Conservation (phyloP, 768 basidiomycete genomes). For the Lactarius hatsudake region DNA sequence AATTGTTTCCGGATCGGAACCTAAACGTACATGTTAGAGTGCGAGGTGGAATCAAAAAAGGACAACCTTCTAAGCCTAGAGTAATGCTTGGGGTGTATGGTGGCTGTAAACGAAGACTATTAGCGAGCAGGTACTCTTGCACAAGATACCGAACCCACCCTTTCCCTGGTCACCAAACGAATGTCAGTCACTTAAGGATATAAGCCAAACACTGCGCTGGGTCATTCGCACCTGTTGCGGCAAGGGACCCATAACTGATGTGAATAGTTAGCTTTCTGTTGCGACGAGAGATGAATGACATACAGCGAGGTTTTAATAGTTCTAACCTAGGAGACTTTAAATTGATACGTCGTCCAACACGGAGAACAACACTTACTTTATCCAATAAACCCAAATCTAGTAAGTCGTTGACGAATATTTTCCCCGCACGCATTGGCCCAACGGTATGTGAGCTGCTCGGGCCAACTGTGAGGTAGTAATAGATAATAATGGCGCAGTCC, state of each 20-base stretch:
- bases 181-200: conserved; percentile 11
- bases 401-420: conserved; percentile 80
- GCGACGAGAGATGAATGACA: conserved; percentile 31
- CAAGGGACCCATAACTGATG: conserved; percentile 81
- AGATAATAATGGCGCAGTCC: not conserved
- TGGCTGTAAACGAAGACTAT: conserved; percentile 46
- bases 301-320: conserved; percentile 84
- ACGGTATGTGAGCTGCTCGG: conserved; percentile 67
- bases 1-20: conserved; percentile 91
- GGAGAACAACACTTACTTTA: conserved; percentile 44
- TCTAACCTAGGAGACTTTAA: conserved; percentile 48
- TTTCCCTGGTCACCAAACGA: conserved; percentile 51
- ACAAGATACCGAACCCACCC: conserved; percentile 47
- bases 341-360: not conserved
- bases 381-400: conserved; percentile 64
- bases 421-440: conserved; percentile 88
- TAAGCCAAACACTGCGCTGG: not conserved
- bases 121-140: conserved; percentile 6
- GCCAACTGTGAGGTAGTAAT: conserved; percentile 39
- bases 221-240: conserved; percentile 70
- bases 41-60: not conserved
- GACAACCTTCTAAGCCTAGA: conserved; percentile 66
- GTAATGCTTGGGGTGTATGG: conserved; percentile 83
- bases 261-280: conserved; percentile 9
- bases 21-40: conserved; percentile 32